Base-by-base conservation (phyloP, 305 asterid species). In the Solanum hybrid region DNA sequence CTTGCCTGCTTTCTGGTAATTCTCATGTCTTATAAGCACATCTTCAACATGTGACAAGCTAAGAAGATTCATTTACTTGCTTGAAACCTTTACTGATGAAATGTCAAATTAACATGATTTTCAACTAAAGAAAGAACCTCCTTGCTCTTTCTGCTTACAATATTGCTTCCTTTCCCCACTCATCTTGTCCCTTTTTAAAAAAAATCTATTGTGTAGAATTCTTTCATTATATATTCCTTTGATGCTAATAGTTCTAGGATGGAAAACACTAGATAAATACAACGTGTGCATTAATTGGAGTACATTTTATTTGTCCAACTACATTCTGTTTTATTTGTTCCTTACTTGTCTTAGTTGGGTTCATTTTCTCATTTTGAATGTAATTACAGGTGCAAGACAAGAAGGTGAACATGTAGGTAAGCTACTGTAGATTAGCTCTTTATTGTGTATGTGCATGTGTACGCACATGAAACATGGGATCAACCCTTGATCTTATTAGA, bases 1-100 rank as follows among this genome's bases (percentile, higher is more conserved):
- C 93, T 76, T 94, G 92, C 90, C 90, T 95, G 33, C 91, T 83
- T 74, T 93, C 95, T 22, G 98, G 96, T 94, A 92, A 90, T 35
- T 91, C 71, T 90, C 57, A 34, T 35, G 36, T 13, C 40, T 76
- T 87, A 46, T 5, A 42, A 33, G 34, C 20, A 18, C n/a, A 61
- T 84, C 51, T 16, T 16, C 34, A 29, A 85, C 31, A 7, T n/a
- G 42, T 8, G 33, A 22, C 37, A 73, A 73, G 67, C 61, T 22
- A 86, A 31, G 87, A 29, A 51, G 37, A 34, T 31, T 6, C 85
- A 33, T 61, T 80, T 81, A 33, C 77, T 86, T 79, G 33, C 73
- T 81, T 26, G 88, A 22, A 42, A 64, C 37, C 36, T 29, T 73
- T 86, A 61, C 57, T 11, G 86, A 81, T 86, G 61, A 64, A 86